Evolutionary conservation across 2,329 filamentous ascomycete species (phyloP).

Genomic region (Penicillium sp.): DNA sequence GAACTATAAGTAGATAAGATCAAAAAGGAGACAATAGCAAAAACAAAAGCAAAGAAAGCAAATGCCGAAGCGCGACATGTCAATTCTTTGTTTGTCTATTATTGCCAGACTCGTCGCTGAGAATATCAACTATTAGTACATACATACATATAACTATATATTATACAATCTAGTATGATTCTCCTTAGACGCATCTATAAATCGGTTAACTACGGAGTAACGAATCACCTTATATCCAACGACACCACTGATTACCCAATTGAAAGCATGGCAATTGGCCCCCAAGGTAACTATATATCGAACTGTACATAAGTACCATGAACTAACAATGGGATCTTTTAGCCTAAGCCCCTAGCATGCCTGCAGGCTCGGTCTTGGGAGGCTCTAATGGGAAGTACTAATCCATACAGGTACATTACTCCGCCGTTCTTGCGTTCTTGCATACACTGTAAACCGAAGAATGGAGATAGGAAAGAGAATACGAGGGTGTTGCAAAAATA

Average conservation of each 20-base stretch:
- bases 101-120: neutral
- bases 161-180: too few species aligned
- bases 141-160: too few species aligned
- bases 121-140: neutral
- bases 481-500: neutral
- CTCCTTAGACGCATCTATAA: neutral
- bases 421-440: neutral
- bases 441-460: too few species aligned
- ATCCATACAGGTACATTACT: neutral
- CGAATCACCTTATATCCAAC: neutral
- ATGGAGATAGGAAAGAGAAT: neutral
- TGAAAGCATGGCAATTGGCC: neutral
- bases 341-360: neutral
- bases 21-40: neutral
- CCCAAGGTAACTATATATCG: neutral
- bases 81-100: neutral
- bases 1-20: neutral
- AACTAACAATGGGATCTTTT: neutral
- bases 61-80: neutral
- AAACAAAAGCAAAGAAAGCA: neutral
- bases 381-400: neutral
- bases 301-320: neutral
- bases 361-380: too few species aligned
- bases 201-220: neutral
- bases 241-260: neutral